Evolutionary conservation across 208 protist genomes (phyloP).

Genomic region (Strigomonas culicis): DNA sequence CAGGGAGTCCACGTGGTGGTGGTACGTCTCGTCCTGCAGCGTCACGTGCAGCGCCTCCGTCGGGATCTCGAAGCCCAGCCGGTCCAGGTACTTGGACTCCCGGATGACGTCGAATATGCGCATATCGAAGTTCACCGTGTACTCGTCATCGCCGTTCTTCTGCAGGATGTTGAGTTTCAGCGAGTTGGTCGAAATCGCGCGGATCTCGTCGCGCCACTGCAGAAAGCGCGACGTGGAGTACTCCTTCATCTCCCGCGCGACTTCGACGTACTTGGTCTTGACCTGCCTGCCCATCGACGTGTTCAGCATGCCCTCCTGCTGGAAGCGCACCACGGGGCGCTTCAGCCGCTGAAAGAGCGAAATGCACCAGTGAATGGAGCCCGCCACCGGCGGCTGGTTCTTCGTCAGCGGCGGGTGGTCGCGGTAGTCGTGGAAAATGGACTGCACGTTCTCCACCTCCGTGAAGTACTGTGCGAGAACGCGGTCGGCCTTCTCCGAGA

Average conservation of each 20-base stretch:
- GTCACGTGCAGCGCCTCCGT: slow-evolving; percentile 96
- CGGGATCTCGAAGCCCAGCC: slow-evolving; percentile 95
- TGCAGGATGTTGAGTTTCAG: slow-evolving; percentile 93
- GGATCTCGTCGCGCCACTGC: slow-evolving; percentile 89
- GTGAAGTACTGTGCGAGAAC: slow-evolving; percentile 94
- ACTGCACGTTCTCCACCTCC: slow-evolving; percentile 89
- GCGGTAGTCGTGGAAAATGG: slow-evolving; percentile 90
- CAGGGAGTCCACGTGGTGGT: slow-evolving; percentile 92
- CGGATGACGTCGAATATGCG: slow-evolving; percentile 93
- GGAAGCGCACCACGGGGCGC: slow-evolving; percentile 95
- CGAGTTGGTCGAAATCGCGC: slow-evolving; percentile 71
- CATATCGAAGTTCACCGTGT: slow-evolving; percentile 95
- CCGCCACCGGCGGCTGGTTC: slow-evolving; percentile 97
- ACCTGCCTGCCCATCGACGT: slow-evolving; percentile 89
- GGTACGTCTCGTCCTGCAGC: slow-evolving; percentile 97
- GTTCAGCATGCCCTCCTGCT: slow-evolving; percentile 90
- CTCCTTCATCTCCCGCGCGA: slow-evolving; percentile 93
- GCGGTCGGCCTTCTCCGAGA: slow-evolving; percentile 94
- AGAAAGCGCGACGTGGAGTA: slow-evolving; percentile 91
- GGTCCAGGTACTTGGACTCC: slow-evolving; percentile 97
- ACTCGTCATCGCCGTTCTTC: slow-evolving; percentile 54
- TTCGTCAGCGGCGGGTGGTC: slow-evolving; percentile 93
- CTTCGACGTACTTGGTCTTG: slow-evolving; percentile 91
- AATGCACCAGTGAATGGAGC: slow-evolving; percentile 96
- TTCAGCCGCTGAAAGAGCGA: slow-evolving; percentile 97